Evolutionary conservation across 1,139 yeast species (phyloP), one percentile per base, ranked within the genome.

Genomic region (Geotrichum klebahnii): DNA sequence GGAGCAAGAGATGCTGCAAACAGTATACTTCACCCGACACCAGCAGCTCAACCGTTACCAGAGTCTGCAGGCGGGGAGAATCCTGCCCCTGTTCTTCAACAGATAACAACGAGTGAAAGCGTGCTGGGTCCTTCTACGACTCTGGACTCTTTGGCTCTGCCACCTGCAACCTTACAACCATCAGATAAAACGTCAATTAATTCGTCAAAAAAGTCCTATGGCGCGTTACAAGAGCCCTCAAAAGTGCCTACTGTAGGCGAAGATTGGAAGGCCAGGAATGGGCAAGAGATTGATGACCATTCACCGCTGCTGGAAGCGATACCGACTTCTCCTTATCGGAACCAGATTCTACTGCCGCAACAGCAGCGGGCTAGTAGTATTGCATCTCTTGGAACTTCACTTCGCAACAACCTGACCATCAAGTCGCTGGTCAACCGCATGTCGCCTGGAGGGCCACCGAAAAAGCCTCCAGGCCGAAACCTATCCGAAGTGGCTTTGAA

Each of bases 291-390:
- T 36, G 73, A 69, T 48, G 51, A 63, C 44, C n/a, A n/a, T n/a
- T 65, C 70, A 1, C 68, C 70, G 1, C 52, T 67, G 24, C 54
- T 62, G 12, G 48, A 53, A 16, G 35, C 58, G 12, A 19, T 26
- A 16, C 42, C 42, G 2, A 24, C 16, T 38, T 3, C 23, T 29
- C 20, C 26, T 6, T 49, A 41, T 23, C 28, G 41, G 12, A 39
- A 29, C 2, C 26, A n/a, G n/a, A n/a, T 8, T 8, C 24, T 6
- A 5, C 41, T 26, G 17, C 40, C 35, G 9, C 36, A 32, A 20
- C 33, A 48, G 40, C 50, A 36, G 8, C 38, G 40, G 31, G 26
- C 43, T n/a, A n/a, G n/a, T 17, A 35, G 44, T 10, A 34, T 29
- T 33, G 51, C 36, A 34, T 19, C 42, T 31, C 12, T 38, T 33